Percentiles rank a stretch among this genome's conserved stretches.
These are phyloP conservation scores for Xylaria venustula DNA, from an alignment of 495 filamentous ascomycete species.

Conservation along the genomic window DNA sequence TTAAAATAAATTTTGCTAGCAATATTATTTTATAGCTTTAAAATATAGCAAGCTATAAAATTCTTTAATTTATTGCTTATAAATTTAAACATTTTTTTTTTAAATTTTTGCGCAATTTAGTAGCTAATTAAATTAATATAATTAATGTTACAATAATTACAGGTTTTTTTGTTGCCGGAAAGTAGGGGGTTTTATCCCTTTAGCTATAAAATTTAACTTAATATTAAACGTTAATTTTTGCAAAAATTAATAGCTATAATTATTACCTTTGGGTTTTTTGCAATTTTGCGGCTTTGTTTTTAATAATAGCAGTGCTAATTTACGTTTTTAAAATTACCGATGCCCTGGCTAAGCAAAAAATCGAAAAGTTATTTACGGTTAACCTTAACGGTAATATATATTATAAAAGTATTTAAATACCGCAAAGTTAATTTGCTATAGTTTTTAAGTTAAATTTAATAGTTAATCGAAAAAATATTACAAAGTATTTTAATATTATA, in stretches of 20 bases:
- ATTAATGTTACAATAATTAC: slow-evolving; percentile 52
- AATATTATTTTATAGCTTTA: slow-evolving; percentile 51
- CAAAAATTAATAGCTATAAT: slow-evolving; percentile 15
- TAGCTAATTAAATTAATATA: slow-evolving; percentile 48
- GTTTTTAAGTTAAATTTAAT: slow-evolving; percentile 47
- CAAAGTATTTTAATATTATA: slow-evolving; percentile 42
- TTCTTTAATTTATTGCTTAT: slow-evolving; percentile 30
- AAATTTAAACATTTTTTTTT: slow-evolving; percentile 32
- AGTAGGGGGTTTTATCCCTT: slow-evolving; percentile 43
- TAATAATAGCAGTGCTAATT: slow-evolving; percentile 44
- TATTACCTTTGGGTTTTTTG: slow-evolving; percentile 43
- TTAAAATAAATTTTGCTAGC: slow-evolving; percentile 46
- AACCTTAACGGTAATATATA: slow-evolving; percentile 40
- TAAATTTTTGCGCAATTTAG: slow-evolving; percentile 41
- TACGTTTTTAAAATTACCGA: slow-evolving; percentile 44
- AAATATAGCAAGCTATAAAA: slow-evolving; percentile 24
- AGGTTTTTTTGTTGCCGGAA: slow-evolving; percentile 46
- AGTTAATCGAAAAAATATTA: slow-evolving; percentile 34
- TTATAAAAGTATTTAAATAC: slow-evolving; percentile 48
- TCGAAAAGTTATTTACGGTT: slow-evolving; percentile 34
- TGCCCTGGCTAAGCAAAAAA: slow-evolving; percentile 39
- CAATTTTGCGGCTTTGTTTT: slow-evolving; percentile 43
- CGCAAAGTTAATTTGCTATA: slow-evolving; percentile 54
- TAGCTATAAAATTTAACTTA: slow-evolving; percentile 27
- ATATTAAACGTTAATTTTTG: slow-evolving; percentile 19